Base-by-base conservation (phyloP, 257 asterid genomes). In the Primulina eburnea region DNA sequence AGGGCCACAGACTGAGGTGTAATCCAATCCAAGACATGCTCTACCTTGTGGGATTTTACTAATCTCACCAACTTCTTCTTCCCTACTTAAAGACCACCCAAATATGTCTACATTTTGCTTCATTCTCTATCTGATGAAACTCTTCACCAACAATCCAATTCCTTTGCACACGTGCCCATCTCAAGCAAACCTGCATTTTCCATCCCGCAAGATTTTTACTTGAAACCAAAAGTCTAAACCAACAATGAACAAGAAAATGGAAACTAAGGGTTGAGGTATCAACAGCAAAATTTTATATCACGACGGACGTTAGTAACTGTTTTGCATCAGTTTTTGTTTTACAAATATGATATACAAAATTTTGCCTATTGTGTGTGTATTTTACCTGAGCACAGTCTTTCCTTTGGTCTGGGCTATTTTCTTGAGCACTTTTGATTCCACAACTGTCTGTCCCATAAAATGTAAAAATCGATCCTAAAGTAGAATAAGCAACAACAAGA, bases 151-250 rank as follows among this genome's bases (percentile, higher is more conserved):
- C 68, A 88, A 61, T 4, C 90, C 88, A 26, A 82, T 80, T 60
- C 89, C 89, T 73, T 73, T 86, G 89, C 71, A 84, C 90, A 68
- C 78, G 68, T 4, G 77, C 87, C 97, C 97, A 88, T 79, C 97
- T 78, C 75, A 90, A n/a, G 18, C 88, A 71, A 67, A 87, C 88
- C 97, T 89, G 77, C 75, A 76, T 12, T 72, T 73, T 68, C 16
- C 59, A 55, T 0, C 8, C 7, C 66, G 16, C 56, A 16, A 47
- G 20, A 47, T 47, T 47, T 18, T 20, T 47, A 47, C 7, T 47
- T 5, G 56, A 47, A 47, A 47, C 20, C 56, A 47, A 47, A 47
- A 50, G 57, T 50, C 16, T 2, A 16, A 50, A 16, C 8, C 20
- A 50, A 50, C 50, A 10, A 43, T 5, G 17, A 43, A 12, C n/a